Conservation (phyloP, 116 monocot species). For the Phalaenopsis hybrid region DNA sequence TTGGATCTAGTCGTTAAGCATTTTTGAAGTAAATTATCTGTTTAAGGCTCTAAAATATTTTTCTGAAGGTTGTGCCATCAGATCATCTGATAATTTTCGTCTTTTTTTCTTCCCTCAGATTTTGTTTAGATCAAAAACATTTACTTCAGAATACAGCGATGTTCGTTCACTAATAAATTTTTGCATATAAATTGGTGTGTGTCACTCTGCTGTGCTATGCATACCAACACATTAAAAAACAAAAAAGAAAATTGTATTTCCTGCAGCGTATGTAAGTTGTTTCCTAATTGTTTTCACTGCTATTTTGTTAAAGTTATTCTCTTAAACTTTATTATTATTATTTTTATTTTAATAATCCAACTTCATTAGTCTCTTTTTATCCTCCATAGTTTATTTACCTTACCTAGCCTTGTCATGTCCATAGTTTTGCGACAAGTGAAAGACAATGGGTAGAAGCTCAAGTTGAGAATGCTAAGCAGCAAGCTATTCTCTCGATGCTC, state of each 20-base stretch:
- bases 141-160: background rate
- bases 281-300: background rate
- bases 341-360: background rate
- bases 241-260: background rate
- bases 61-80: background rate
- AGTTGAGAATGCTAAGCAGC: constrained; percentile 96
- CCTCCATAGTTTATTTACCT: background rate
- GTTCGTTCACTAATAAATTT: background rate
- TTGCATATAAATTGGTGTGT: background rate
- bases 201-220: background rate
- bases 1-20: background rate
- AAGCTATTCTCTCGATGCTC: constrained; percentile 69
- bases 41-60: background rate
- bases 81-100: background rate
- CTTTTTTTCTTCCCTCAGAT: background rate
- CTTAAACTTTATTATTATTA: background rate
- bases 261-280: background rate
- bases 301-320: background rate
- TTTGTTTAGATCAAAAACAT: background rate
- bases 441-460: constrained; percentile 99
- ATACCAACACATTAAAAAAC: background rate
- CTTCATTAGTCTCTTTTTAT: background rate
- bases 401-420: background rate
- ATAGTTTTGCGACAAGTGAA: constrained; percentile 99
- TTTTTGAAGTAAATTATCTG: background rate